Base-by-base conservation (phyloP, 2,329 filamentous ascomycete species). In the Scorias spongiosa region DNA sequence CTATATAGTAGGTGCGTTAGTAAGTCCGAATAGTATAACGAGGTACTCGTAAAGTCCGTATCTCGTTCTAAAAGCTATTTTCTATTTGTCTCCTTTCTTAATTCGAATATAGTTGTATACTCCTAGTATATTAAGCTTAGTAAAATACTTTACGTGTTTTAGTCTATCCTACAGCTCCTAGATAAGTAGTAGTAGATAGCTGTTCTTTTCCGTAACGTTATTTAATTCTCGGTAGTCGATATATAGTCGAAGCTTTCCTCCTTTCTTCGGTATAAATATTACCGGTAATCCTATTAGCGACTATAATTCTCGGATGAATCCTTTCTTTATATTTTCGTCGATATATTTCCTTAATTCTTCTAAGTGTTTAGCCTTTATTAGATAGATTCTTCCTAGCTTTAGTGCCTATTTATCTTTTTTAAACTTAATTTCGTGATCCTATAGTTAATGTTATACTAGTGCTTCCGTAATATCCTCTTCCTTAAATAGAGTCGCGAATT, bases 151-250 rank as follows among this genome's bases (percentile, higher is more conserved):
- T 5, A 9, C 11, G 4, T 9, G 4, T 48, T 40, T 9, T 11
- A 44, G 36, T 36, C 29, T 10, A 39, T 40, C 18, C 10, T 44
- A 44, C 41, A 44, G n/a, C 17, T 41, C 26, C 10, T 10, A 30
- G 41, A 44, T 44, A 12, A 36, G 15, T 12, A 15, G 32, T 36
- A 36, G 9, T 3, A 9, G 15, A 9, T 36, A 36, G 5, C 11
- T 15, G 32, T 36, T 36, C 32, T 36, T 36, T 12, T 12, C 12
- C 15, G 32, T 36, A 36, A 36, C 9, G 5, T 9, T 36, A 9
- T 36, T 36, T 15, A 36, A 9, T 36, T 12, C 32, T 9, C 32
- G 4, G 9, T 36, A 36, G 15, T 36, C 32, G 3, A 36, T 9
- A 9, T 36, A 36, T 12, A 12, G 15, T 12, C 15, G 15, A 5